Conservation (phyloP, 2,329 filamentous ascomycete genomes). For the Pseudogymnoascus sp. region DNA sequence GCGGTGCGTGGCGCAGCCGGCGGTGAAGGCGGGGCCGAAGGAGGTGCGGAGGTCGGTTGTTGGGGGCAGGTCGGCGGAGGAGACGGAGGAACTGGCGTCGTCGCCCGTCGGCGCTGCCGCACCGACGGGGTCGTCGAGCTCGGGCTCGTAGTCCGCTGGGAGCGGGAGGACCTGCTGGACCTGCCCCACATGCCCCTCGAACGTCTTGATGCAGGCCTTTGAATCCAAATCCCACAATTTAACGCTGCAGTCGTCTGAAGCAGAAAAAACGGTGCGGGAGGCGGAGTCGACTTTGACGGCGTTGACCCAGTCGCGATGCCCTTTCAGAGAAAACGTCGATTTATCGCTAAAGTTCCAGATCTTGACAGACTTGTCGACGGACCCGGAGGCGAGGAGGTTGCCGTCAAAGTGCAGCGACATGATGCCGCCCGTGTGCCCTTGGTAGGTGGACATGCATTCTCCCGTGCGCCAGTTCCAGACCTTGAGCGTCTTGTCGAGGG, state of each 20-base stretch:
- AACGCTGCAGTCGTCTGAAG: slow-evolving; percentile 86
- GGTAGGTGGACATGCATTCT: slow-evolving; percentile 72
- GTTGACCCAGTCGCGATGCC: slow-evolving; percentile 93
- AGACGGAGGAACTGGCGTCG: slow-evolving; percentile 30
- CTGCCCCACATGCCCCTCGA: slow-evolving; percentile 86
- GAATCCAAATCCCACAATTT: slow-evolving; percentile 91
- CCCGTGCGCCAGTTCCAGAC: slow-evolving; percentile 97
- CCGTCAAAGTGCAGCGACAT: slow-evolving; percentile 82
- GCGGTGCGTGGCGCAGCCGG: slow-evolving; percentile 57
- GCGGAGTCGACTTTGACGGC: slow-evolving; percentile 78
- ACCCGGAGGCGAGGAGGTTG: slow-evolving; percentile 78
- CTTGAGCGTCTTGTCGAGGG: slow-evolving; percentile 77
- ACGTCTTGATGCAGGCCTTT: slow-evolving; percentile 65
- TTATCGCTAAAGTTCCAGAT: slow-evolving; percentile 88
- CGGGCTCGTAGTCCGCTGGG: slow-evolving; percentile 81
- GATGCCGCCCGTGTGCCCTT: slow-evolving; percentile 72
- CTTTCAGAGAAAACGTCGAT: slow-evolving; percentile 68
- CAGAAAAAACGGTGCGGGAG: slow-evolving; percentile 82
- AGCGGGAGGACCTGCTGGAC: slow-evolving; percentile 86
- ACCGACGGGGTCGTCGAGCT: slow-evolving; percentile 45
- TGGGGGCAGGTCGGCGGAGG: neutral
- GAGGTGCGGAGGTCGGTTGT: slow-evolving; percentile 16
- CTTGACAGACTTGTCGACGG: slow-evolving; percentile 80
- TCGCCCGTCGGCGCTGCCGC: slow-evolving; percentile 38
- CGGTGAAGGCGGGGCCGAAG: slow-evolving; percentile 38